Base-by-base conservation (phyloP, 2,329 filamentous ascomycete genomes). In the Colletotrichum tropicale region DNA sequence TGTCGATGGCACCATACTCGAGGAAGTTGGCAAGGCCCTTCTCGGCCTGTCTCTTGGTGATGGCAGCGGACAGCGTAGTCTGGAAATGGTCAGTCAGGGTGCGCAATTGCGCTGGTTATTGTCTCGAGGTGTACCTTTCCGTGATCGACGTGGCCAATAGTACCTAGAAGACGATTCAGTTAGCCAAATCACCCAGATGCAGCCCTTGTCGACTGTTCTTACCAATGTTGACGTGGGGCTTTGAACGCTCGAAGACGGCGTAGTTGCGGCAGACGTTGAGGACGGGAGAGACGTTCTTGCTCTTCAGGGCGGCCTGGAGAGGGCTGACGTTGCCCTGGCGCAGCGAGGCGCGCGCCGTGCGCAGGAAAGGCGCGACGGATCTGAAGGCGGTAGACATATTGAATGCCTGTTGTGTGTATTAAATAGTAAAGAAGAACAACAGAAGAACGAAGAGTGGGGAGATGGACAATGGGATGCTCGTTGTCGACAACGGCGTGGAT, bases 161-260 rank as follows among this genome's bases (percentile, higher is more conserved):
- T 99, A 86, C 94, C 94, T 96, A 65, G 30, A 69, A 69, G 28
- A 34, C 21, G 34, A 61, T 5, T n/a, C 80, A 38, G 74, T 81
- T 74, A 82, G 78, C 62, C 24, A 28, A 55, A 43, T 10, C 6
- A 24, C 7, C 15, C 28, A 18, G 8, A 48, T 15, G 30, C 32
- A 82, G 26, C 24, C 71, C 60, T 60, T 15, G 16, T 52, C 70
- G 13, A 18, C 13, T 48, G 8, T 4, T 15, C 89, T 80, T 90
- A 95, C 97, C 97, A 84, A 99, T 97, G 89, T 99, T 99, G 80
- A 99, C 96, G 86, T 99, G 97, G 76, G 97, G 97, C 91, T 99
- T 99, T 84, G 90, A 93, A 84, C 97, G 93, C 91, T 98, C 93
- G 85, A 94, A 99, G 74, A 90, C 89, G 77, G 92, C 92, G 81